Evolutionary conservation across 441 rosid species (phyloP).

Genomic region (Daphne laureola): DNA sequence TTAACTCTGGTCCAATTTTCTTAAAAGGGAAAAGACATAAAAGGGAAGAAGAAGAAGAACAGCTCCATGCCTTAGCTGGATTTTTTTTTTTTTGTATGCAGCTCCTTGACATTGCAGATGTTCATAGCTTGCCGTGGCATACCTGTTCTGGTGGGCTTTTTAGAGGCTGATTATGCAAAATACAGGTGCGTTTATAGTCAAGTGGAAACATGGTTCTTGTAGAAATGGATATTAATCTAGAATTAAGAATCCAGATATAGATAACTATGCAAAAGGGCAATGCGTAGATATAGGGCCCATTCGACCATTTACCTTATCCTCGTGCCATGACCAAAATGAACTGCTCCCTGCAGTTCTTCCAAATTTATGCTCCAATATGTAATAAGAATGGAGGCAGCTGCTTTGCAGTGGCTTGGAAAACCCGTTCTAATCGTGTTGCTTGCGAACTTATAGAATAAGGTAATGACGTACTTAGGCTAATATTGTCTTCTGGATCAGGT

Average conservation of each 20-base stretch:
- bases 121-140: slow-evolving; percentile 94
- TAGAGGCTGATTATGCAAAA: slow-evolving; percentile 94
- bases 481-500: no score
- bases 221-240: background rate
- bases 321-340: no score
- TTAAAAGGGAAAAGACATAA: background rate
- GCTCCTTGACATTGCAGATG: slow-evolving; percentile 96
- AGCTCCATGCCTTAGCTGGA: slow-evolving; percentile 21
- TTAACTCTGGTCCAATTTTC: slow-evolving; percentile 1
- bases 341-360: no score
- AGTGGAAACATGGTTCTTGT: background rate
- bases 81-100: slow-evolving; percentile 28
- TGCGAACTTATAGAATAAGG: no score
- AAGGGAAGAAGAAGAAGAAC: slow-evolving; percentile 6
- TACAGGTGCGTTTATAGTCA: slow-evolving; percentile 52
- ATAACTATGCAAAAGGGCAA: no score
- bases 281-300: no score
- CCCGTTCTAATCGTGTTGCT: no score
- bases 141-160: slow-evolving; percentile 89
- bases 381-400: no score
- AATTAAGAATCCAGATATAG: background rate
- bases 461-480: no score
- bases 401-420: no score
- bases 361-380: no score
- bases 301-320: no score